Conservation (phyloP, 129 eudicot genomes). For the Helianthus annuus region HanXRQr2.0-SUNRISE NC_035435.2:129706260-129706759, state of each 20-base stretch:
- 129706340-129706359: constrained; percentile 2
- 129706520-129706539: neutral
- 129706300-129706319: constrained; percentile 66
- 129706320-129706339: constrained; percentile 50
- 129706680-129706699: too few species aligned
- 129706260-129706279: constrained; percentile 91
- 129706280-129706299: constrained; percentile 89
- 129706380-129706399: constrained; percentile 22
- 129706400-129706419: constrained; percentile 29
- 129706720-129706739: too few species aligned
- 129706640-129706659: too few species aligned
- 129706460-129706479: constrained; percentile 21
- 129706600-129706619: too few species aligned
- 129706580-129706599: neutral
- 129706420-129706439: constrained; percentile 30
- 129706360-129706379: constrained; percentile 30
- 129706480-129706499: constrained; percentile 1
- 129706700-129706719: too few species aligned
- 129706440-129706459: constrained; percentile 40
- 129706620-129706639: too few species aligned
- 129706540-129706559: neutral
- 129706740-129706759: too few species aligned
- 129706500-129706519: neutral
- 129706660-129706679: too few species aligned
- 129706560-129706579: neutral